Conservation (phyloP, 805 yeast species). For the Lipomyces spencermartinsiae region DNA sequence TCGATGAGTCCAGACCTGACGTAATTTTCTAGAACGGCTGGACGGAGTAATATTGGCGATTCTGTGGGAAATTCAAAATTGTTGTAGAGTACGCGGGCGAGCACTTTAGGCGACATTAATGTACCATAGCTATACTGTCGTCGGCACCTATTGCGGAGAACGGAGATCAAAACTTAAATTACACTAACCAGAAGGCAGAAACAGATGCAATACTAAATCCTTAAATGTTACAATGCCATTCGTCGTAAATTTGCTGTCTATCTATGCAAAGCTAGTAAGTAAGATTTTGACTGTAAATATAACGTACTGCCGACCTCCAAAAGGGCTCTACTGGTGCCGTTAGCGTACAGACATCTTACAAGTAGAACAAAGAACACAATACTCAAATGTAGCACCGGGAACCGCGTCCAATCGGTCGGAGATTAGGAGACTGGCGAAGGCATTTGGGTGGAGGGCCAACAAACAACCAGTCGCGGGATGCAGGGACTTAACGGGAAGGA, state of each 20-base stretch:
- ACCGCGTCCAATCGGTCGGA: no score
- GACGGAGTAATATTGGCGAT: constrained; percentile 13
- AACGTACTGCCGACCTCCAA: no score
- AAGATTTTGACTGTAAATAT: no score
- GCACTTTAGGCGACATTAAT: constrained; percentile 39
- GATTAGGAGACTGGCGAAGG: no score
- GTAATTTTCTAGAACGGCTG: constrained; percentile 25
- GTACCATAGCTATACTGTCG: constrained; percentile 39
- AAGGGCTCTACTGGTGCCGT: background rate
- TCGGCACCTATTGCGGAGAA: background rate
- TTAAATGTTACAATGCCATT: background rate
- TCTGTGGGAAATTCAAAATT: constrained; percentile 19
- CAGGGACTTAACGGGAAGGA: no score
- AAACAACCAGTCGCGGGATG: no score
- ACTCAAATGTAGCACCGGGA: no score
- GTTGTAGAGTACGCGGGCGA: constrained; percentile 38
- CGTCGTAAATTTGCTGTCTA: background rate
- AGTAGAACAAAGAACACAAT: background rate
- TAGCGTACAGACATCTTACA: background rate
- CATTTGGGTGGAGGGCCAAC: no score
- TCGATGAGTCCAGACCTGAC: constrained; percentile 27
- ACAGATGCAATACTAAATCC: constrained; percentile 12
- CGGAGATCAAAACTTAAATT: background rate
- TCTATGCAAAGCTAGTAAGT: no score
- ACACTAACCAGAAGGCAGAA: constrained; percentile 28